Percentiles rank a stretch among this genome's conserved stretches.
phyloP scores from a whole-genome alignment of 1,284 basidiomycete species.

The Microbotryomycetes sp. region DNA sequence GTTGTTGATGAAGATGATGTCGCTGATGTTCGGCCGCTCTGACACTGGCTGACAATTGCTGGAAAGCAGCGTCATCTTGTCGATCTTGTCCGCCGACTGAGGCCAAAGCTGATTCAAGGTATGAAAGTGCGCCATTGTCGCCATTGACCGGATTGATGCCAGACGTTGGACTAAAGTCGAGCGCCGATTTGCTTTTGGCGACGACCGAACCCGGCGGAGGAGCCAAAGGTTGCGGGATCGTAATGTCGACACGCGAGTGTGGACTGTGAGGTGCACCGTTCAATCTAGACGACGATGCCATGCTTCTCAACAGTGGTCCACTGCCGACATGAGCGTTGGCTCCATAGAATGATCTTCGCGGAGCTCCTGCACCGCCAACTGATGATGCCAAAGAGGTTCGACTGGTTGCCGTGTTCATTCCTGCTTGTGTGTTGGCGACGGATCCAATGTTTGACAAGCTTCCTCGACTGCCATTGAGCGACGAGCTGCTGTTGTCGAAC shows the following conservation, averaged over 20 bases:
- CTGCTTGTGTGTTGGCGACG: background rate
- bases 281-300: slow-evolving; percentile 18
- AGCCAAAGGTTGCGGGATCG: slow-evolving; percentile 33
- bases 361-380: background rate
- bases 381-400: slow-evolving; percentile 1
- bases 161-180: slow-evolving; percentile 30
- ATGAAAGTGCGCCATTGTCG: background rate
- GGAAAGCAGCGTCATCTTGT: no score
- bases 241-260: slow-evolving; percentile 35
- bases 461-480: background rate
- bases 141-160: slow-evolving; percentile 19
- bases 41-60: no score
- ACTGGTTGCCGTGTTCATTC: background rate
- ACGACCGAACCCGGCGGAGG: slow-evolving; percentile 32
- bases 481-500: background rate
- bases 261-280: slow-evolving; percentile 34
- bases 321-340: background rate
- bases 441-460: background rate
- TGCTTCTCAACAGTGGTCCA: background rate
- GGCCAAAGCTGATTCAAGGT: background rate
- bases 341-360: slow-evolving; percentile 14
- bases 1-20: no score
- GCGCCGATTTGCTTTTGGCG: slow-evolving; percentile 29
- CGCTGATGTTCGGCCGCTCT: no score
- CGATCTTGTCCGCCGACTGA: background rate